Conservation (phyloP, 2,329 filamentous ascomycete genomes). For the Chaetomiaceae sp. region DNA sequence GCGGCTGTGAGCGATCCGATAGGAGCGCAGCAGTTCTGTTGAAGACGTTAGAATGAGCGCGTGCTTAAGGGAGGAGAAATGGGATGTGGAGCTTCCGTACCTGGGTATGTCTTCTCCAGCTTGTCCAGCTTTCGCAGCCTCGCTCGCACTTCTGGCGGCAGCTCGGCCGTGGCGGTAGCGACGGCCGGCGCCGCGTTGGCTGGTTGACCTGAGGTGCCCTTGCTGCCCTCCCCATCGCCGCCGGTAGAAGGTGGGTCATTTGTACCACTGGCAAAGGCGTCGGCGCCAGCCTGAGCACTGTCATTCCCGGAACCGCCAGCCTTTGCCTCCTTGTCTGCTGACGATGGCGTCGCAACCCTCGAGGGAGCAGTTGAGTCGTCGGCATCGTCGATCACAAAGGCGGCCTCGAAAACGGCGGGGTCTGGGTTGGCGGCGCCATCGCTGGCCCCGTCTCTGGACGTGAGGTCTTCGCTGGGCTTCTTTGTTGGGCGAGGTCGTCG, state of each 20-base stretch:
- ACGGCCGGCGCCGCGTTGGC: constrained; percentile 1
- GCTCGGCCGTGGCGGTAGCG: constrained; percentile 41
- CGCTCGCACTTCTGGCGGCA: constrained; percentile 69
- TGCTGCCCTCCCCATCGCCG: constrained; percentile 4
- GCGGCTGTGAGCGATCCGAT: constrained; percentile 83
- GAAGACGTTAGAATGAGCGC: not conserved
- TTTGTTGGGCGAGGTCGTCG: constrained; percentile 38
- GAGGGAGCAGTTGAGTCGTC: constrained; percentile 56
- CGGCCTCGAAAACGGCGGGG: constrained; percentile 80
- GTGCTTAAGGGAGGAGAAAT: not conserved
- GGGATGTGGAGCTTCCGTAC: constrained; percentile 40
- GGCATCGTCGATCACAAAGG: constrained; percentile 82
- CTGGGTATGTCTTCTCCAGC: constrained; percentile 80
- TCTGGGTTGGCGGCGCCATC: constrained; percentile 58
- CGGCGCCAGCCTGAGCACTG: constrained; percentile 6
- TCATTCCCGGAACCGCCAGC: constrained; percentile 8
- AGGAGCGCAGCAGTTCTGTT: constrained; percentile 81
- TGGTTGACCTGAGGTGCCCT: constrained; percentile 1
- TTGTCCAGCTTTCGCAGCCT: constrained; percentile 86
- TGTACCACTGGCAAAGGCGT: not conserved
- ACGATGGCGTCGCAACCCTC: constrained; percentile 40
- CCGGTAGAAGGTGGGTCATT: constrained; percentile 8
- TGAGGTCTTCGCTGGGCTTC: constrained; percentile 37
- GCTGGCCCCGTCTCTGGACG: constrained; percentile 30
- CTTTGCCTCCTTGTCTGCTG: constrained; percentile 35